Evolutionary conservation across 2,329 filamentous ascomycete species (phyloP), one percentile per base, ranked within the genome.

Genomic region (Immersiporthe knoxdaviesiana): DNA sequence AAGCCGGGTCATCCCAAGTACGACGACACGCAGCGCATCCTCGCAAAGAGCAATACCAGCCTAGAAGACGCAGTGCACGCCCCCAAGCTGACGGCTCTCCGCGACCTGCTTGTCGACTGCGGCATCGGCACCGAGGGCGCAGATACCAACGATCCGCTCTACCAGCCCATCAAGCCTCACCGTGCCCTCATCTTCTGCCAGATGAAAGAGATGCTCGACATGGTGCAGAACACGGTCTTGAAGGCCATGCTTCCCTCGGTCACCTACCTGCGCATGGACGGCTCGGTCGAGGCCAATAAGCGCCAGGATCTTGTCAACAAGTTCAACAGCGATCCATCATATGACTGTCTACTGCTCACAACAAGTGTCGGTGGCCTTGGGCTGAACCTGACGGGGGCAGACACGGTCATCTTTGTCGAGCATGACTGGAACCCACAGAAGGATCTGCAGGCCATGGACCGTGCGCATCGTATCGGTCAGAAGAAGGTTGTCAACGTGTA

Each of bases 401-500:
- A 99, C 80, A 99, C 96, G 0, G 96, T 99, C 79, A 99, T 99
- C 75, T 99, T 99, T 76, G 97, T 99, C 39, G 96, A 99, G 81
- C 97, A 99, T 80, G 96, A 99, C 80, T 99, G 96, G 96, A 99
- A 99, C 78, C 96, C 96, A 41, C 96, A 99, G 78, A 97, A 97
- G 80, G 96, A 99, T 80, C 88, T 99, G 74, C 96, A 99, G 78
- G 96, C 96, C 74, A 99, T 99, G 96, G 96, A 99, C 78, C 93
- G 96, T 70, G 96, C 96, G 11, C 96, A 99, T 84, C 91, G 96
- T 74, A 98, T 99, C 75, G 96, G 96, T 1, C 96, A 99, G 83
- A 99, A 99, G 89, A 99, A 98, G 87, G 96, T 98, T 50, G 96
- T 99, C 74, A 99, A 99, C 77, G 96, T 99, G 21, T 99, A 99